phyloP scores from a whole-genome alignment of 148 eudicot species.

The Fagopyrum esculentum region DNA sequence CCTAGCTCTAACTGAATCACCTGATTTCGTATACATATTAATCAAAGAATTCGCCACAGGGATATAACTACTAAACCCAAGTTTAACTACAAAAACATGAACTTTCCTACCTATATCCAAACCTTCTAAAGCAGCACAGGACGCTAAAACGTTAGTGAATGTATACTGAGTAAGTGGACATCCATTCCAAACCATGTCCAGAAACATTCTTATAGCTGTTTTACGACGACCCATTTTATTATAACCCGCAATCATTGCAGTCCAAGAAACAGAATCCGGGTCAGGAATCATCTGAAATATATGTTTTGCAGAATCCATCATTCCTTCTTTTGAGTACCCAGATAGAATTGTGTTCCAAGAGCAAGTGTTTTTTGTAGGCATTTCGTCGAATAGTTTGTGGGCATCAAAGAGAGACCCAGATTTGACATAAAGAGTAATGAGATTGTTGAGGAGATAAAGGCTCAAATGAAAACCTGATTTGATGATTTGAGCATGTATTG shows the following conservation, averaged over 20 bases:
- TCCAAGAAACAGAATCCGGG: slow-evolving; percentile 45
- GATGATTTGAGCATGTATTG: slow-evolving; percentile 46
- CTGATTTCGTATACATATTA: slow-evolving; percentile 76
- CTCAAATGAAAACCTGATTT: slow-evolving; percentile 51
- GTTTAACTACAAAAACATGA: slow-evolving; percentile 53
- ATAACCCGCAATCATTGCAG: slow-evolving; percentile 52
- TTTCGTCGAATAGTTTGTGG: slow-evolving; percentile 41
- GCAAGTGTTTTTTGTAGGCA: slow-evolving; percentile 41
- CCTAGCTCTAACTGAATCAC: slow-evolving; percentile 39
- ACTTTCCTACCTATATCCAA: slow-evolving; percentile 49
- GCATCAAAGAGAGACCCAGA: slow-evolving; percentile 39
- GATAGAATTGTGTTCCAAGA: slow-evolving; percentile 67
- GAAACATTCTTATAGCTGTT: slow-evolving; percentile 37
- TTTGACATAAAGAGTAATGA: slow-evolving; percentile 47
- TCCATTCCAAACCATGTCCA: slow-evolving; percentile 36
- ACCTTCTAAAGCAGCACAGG: slow-evolving; percentile 41
- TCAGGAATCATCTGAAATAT: slow-evolving; percentile 39
- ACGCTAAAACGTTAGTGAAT: slow-evolving; percentile 52
- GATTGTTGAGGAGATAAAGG: slow-evolving; percentile 50
- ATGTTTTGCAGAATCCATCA: slow-evolving; percentile 27
- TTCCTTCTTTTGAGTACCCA: slow-evolving; percentile 54
- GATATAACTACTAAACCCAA: slow-evolving; percentile 44
- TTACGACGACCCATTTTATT: slow-evolving; percentile 39
- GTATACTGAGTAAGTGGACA: slow-evolving; percentile 51
- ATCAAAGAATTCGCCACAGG: slow-evolving; percentile 61